Base-by-base conservation (phyloP, 208 protist genomes). In the Leishmania aethiopica region DNA sequence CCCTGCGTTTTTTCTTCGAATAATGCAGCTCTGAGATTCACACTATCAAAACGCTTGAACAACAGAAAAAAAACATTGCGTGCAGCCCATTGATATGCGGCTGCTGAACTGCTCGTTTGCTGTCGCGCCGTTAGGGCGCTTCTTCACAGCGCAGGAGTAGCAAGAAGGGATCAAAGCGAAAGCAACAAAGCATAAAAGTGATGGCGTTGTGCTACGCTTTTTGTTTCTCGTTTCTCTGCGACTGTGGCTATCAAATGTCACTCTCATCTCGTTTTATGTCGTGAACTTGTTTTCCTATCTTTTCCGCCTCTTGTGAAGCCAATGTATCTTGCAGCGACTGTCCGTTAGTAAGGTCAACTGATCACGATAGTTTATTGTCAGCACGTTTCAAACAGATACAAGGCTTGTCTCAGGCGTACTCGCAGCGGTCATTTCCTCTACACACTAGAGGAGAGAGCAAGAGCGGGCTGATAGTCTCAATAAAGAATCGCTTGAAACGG, bases 211-310 rank as follows among this genome's bases (percentile, higher is more conserved):
- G 51, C 15, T 55, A 19, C 10, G 10, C 15, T 55, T 55, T 19
- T 19, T 55, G 15, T 55, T 55, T 19, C 13, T 19, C 10, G 51
- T 3, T 8, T 55, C 10, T 19, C 15, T 19, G 51, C 10, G 15
- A 10, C 1, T 55, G 4, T 19, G 13, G 51, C 0, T 55, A 3
- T 5, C 15, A 1, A 0, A 60, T 28, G 7, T 11, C 7, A 13
- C 57, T n/a, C 25, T 25, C 25, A 60, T n/a, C 17, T 60, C 57
- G 7, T 11, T 60, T 60, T 17, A 22, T 60, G 3, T 13, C 1
- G n/a, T 2, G 1, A n/a, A n/a, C 8, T n/a, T 0, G 1, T n/a
- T 60, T 60, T n/a, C 0, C 57, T n/a, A 0, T n/a, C 1, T 60
- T 60, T n/a, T n/a, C 51, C 51, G 5, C 10, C 57, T n/a, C 57